Conservation (phyloP, 441 rosid species). For the Eruca vesicaria region DNA sequence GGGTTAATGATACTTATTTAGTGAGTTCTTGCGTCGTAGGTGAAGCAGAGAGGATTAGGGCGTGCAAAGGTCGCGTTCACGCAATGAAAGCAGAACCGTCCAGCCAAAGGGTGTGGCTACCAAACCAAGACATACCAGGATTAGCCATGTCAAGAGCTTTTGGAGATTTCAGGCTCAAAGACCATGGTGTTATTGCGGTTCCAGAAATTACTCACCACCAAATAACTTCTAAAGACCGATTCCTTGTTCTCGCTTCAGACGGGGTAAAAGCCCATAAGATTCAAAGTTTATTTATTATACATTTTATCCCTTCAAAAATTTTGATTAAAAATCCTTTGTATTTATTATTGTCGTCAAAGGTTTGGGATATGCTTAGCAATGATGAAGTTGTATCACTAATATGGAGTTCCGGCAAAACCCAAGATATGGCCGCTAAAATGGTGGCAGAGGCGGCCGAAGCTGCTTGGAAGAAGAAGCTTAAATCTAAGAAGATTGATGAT, state of each 20-base stretch:
- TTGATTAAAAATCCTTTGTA: background rate
- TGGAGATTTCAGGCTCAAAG: slow-evolving; percentile 69
- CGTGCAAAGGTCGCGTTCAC: slow-evolving; percentile 64
- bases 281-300: background rate
- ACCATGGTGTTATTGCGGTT: slow-evolving; percentile 66
- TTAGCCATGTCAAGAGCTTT: slow-evolving; percentile 90
- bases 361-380: slow-evolving; percentile 86
- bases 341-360: slow-evolving; percentile 34
- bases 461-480: slow-evolving; percentile 66
- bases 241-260: slow-evolving; percentile 75
- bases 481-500: slow-evolving; percentile 61
- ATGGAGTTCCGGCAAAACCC: slow-evolving; percentile 41
- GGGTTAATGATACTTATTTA: background rate
- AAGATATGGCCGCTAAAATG: slow-evolving; percentile 46
- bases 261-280: slow-evolving; percentile 50
- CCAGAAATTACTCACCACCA: slow-evolving; percentile 59
- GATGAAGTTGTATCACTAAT: slow-evolving; percentile 52
- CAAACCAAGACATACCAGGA: slow-evolving; percentile 70
- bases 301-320: background rate
- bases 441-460: slow-evolving; percentile 70
- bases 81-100: slow-evolving; percentile 63
- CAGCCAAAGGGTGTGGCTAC: slow-evolving; percentile 81
- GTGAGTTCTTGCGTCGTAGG: slow-evolving; percentile 36
- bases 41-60: slow-evolving; percentile 75
- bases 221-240: slow-evolving; percentile 52